Evolutionary conservation across 1,139 yeast genomes (phyloP).

Genomic region (Pneumocystis canis): DNA sequence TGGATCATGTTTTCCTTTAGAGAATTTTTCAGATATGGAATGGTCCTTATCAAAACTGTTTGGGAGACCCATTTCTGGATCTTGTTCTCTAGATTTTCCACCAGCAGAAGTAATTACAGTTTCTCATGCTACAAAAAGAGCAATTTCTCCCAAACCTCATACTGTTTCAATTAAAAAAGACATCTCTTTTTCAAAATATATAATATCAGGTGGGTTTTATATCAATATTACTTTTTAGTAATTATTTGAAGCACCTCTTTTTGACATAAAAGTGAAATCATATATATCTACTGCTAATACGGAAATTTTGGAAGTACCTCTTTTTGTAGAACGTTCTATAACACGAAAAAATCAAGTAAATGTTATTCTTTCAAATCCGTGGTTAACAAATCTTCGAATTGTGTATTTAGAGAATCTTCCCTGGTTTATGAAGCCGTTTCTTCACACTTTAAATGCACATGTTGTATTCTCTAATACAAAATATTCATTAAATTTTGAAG

Average conservation of each 20-base stretch:
- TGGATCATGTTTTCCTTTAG: conserved; percentile 68
- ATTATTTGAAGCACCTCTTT: not conserved
- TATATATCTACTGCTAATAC: not conserved
- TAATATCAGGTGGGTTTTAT: not conserved
- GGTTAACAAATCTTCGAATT: conserved; percentile 33
- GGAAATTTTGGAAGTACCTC: conserved; percentile 38
- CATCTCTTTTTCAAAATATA: not conserved
- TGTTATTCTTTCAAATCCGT: conserved; percentile 46
- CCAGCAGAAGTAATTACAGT: not conserved
- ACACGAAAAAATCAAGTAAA: conserved; percentile 37
- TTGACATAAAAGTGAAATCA: not conserved
- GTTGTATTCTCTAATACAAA: not conserved
- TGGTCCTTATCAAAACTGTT: conserved; percentile 53
- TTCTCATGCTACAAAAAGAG: not conserved
- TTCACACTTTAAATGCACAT: conserved; percentile 43
- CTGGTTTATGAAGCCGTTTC: conserved; percentile 78
- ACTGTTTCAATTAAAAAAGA: not conserved
- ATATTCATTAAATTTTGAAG: conserved; percentile 12
- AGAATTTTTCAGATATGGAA: conserved; percentile 32
- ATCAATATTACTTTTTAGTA: not conserved
- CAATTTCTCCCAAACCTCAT: not conserved
- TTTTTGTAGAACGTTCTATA: conserved; percentile 65
- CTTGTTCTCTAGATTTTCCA: conserved; percentile 33
- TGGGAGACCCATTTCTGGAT: conserved; percentile 30
- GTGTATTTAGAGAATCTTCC: conserved; percentile 74